phyloP scores from a whole-genome alignment of 371 early-diverging fungal species.

The Mortierella sp. region DNA sequence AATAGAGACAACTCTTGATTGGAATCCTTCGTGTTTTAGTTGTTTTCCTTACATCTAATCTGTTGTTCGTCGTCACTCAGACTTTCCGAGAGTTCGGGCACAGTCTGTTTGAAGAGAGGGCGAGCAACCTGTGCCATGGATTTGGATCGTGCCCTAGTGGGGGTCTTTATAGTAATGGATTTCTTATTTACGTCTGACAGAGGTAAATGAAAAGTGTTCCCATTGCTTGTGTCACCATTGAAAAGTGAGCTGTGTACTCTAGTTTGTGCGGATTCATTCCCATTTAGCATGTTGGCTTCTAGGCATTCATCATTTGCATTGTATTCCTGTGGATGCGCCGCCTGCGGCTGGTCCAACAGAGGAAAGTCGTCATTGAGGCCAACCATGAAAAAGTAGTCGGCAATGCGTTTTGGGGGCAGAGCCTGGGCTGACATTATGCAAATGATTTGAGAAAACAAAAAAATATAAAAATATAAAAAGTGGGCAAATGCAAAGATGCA shows the following conservation, averaged over 20 bases:
- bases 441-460: background rate
- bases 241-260: conserved; percentile 27
- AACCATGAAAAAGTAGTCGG: conserved; percentile 49
- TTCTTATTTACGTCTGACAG: background rate
- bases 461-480: background rate
- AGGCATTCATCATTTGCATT: background rate
- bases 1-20: too few species aligned
- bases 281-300: too few species aligned
- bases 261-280: background rate
- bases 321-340: background rate
- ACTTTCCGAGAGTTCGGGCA: background rate
- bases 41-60: background rate
- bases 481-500: background rate
- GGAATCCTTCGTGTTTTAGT: too few species aligned
- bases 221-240: conserved; percentile 36
- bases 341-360: background rate
- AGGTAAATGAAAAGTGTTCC: background rate
- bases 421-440: conserved; percentile 19
- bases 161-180: conserved; percentile 1
- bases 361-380: conserved; percentile 33
- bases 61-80: background rate
- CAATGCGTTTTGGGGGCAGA: conserved; percentile 39
- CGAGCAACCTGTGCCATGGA: conserved; percentile 37
- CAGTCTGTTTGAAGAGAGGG: conserved; percentile 6
- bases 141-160: conserved; percentile 34